phyloP scores from a whole-genome alignment of 2,329 filamentous ascomycete species.

The Cladorrhinum sp. region DNA sequence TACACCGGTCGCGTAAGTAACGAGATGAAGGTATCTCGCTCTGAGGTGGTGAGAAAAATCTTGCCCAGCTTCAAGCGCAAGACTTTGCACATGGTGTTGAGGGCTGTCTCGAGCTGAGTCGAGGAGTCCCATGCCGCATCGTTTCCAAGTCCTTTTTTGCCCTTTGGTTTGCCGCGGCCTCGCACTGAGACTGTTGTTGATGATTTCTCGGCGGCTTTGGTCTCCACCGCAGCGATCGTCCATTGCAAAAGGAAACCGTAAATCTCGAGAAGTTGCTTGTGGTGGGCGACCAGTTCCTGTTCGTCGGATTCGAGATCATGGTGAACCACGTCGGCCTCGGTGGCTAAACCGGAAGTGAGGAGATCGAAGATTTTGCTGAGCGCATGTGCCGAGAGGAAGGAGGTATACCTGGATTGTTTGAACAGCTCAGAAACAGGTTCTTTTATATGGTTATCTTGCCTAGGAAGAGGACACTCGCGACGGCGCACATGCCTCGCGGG shows the following conservation, averaged over 20 bases:
- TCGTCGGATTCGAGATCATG: slow-evolving; percentile 89
- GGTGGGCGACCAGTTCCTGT: slow-evolving; percentile 78
- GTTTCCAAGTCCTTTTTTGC: slow-evolving; percentile 63
- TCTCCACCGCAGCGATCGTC: slow-evolving; percentile 91
- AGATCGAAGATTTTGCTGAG: slow-evolving; percentile 93
- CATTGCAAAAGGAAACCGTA: slow-evolving; percentile 94
- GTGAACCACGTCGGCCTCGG: slow-evolving; percentile 81
- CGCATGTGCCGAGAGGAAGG: slow-evolving; percentile 73
- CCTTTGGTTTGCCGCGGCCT: slow-evolving; percentile 71
- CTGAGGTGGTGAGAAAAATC: slow-evolving; percentile 94
- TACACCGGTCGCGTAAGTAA: slow-evolving; percentile 92
- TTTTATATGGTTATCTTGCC: slow-evolving; percentile 24
- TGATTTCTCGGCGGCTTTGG: slow-evolving; percentile 87
- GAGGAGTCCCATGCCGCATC: slow-evolving; percentile 87
- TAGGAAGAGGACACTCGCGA: slow-evolving; percentile 19
- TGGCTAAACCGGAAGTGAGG: slow-evolving; percentile 77
- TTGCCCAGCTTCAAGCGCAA: slow-evolving; percentile 87
- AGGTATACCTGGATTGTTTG: slow-evolving; percentile 70
- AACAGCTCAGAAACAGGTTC: slow-evolving; percentile 61
- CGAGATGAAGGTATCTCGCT: slow-evolving; percentile 90
- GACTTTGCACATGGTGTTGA: slow-evolving; percentile 95
- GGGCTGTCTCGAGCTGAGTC: slow-evolving; percentile 77
- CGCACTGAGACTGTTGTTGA: slow-evolving; percentile 66
- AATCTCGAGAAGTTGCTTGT: slow-evolving; percentile 89
- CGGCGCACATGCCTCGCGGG: slow-evolving; percentile 10